Conservation (phyloP, 371 early-diverging fungal species). For the Lichtheimia hyalospora region DNA sequence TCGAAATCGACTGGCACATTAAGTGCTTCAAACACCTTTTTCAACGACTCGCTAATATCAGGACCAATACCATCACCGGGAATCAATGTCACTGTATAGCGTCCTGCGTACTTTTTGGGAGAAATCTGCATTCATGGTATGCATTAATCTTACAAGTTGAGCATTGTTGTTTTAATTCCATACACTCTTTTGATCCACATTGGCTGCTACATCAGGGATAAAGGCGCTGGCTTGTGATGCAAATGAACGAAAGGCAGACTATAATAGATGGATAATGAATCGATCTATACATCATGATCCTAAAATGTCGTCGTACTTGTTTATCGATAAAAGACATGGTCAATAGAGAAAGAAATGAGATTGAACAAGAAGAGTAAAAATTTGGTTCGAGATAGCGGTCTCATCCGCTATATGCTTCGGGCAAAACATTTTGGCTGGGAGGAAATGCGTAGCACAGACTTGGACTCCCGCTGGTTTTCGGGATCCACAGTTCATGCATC, state of each 20-base stretch:
- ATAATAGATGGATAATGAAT: not conserved
- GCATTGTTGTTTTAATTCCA: too few relatives aligned
- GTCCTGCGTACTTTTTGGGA: slow-evolving; percentile 63
- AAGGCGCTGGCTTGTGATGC: slow-evolving; percentile 33
- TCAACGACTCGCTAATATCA: slow-evolving; percentile 90
- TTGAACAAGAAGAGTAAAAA: not conserved
- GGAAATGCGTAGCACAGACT: not conserved
- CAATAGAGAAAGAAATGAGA: not conserved
- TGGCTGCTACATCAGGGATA: slow-evolving; percentile 45
- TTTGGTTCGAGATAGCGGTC: not conserved
- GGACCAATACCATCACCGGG: slow-evolving; percentile 98
- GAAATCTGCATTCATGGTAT: slow-evolving; percentile 20
- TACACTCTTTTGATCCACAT: slow-evolving; percentile 46
- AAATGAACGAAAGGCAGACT: slow-evolving; percentile 31
- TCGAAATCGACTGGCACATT: slow-evolving; percentile 95
- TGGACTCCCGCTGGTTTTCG: not conserved
- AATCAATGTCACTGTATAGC: slow-evolving; percentile 91
- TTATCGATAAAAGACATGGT: not conserved
- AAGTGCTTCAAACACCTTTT: slow-evolving; percentile 89
- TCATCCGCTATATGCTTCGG: not conserved
- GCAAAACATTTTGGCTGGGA: slow-evolving; percentile 1
- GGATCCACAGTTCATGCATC: not conserved
- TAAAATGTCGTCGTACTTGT: not conserved
- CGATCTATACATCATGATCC: not conserved
- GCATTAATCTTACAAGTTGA: not conserved